Conservation (phyloP, 805 yeast species). For the Candida arabinofermentans region DNA sequence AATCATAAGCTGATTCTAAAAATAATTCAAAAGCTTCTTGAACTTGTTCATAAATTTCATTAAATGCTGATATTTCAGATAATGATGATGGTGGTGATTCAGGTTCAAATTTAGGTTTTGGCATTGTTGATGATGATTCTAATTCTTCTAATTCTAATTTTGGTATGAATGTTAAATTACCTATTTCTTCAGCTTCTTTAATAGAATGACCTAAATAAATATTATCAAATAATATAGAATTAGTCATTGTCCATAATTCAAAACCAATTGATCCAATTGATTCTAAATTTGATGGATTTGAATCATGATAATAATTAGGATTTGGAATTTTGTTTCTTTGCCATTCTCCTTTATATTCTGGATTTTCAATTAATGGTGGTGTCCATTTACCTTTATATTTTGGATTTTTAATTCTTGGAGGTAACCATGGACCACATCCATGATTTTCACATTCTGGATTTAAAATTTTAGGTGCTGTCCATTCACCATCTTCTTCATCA, state of each 20-base stretch:
- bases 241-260: slow-evolving; percentile 86
- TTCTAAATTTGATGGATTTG: slow-evolving; percentile 54
- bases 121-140: slow-evolving; percentile 37
- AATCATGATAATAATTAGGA: slow-evolving; percentile 63
- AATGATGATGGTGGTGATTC: slow-evolving; percentile 6
- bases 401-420: slow-evolving; percentile 65
- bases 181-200: slow-evolving; percentile 79
- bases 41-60: slow-evolving; percentile 16
- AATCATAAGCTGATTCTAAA: slow-evolving; percentile 28
- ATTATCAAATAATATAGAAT: slow-evolving; percentile 72
- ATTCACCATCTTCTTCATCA: slow-evolving; percentile 85
- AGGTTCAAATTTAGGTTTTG: slow-evolving; percentile 40
- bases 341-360: slow-evolving; percentile 80
- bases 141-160: slow-evolving; percentile 50
- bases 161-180: slow-evolving; percentile 66
- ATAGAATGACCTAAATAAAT: slow-evolving; percentile 81
- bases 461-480: slow-evolving; percentile 65
- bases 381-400: slow-evolving; percentile 75
- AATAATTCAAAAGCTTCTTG: slow-evolving; percentile 14
- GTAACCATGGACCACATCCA: slow-evolving; percentile 83
- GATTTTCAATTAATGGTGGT: slow-evolving; percentile 66
- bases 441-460: slow-evolving; percentile 69
- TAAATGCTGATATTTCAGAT: slow-evolving; percentile 11
- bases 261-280: slow-evolving; percentile 80
- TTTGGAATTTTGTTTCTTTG: slow-evolving; percentile 59